A percentile compares a stretch with the other conserved stretches of the same genome.
These are phyloP conservation scores for Chlamydomonas sp. DNA, from an alignment of 139 green algal species.

Conservation along the genomic window DNA sequence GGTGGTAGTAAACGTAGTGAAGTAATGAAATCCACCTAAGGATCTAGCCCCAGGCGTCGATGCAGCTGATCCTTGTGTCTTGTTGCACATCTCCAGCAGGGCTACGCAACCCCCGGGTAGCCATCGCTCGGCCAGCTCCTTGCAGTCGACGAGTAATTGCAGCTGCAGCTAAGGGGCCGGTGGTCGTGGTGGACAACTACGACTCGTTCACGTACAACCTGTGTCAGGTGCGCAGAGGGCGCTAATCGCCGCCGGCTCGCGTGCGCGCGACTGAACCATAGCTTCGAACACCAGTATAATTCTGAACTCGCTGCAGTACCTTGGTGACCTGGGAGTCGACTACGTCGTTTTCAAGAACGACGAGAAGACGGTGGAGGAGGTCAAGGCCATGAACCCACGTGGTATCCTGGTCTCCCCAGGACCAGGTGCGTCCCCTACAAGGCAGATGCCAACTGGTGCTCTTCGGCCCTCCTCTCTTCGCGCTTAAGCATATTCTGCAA, in stretches of 20 bases:
- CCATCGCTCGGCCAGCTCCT: background rate
- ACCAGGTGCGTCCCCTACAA: slow-evolving; percentile 70
- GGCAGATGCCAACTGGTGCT: background rate
- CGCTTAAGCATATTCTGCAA: background rate
- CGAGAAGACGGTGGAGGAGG: slow-evolving; percentile 92
- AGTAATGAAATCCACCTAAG: too few relatives aligned
- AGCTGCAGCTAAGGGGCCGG: slow-evolving; percentile 59
- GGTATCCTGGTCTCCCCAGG: slow-evolving; percentile 96
- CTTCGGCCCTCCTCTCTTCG: background rate
- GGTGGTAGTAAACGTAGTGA: too few relatives aligned
- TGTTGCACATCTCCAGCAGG: background rate
- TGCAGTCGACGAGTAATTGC: slow-evolving; percentile 1
- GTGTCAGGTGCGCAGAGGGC: slow-evolving; percentile 75
- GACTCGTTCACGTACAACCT: slow-evolving; percentile 99
- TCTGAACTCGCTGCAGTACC: slow-evolving; percentile 78
- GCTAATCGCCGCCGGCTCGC: too few relatives aligned
- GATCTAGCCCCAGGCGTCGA: too few relatives aligned
- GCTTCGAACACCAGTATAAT: background rate
- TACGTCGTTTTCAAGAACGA: slow-evolving; percentile 97
- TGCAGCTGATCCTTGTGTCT: background rate
- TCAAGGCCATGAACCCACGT: slow-evolving; percentile 84
- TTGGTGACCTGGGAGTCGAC: slow-evolving; percentile 91
- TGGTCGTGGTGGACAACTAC: slow-evolving; percentile 98
- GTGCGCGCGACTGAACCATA: too few relatives aligned
- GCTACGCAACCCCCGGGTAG: background rate